Base-by-base conservation (phyloP, 2,329 filamentous ascomycete genomes). In the Cyphellophora europaea region DNA sequence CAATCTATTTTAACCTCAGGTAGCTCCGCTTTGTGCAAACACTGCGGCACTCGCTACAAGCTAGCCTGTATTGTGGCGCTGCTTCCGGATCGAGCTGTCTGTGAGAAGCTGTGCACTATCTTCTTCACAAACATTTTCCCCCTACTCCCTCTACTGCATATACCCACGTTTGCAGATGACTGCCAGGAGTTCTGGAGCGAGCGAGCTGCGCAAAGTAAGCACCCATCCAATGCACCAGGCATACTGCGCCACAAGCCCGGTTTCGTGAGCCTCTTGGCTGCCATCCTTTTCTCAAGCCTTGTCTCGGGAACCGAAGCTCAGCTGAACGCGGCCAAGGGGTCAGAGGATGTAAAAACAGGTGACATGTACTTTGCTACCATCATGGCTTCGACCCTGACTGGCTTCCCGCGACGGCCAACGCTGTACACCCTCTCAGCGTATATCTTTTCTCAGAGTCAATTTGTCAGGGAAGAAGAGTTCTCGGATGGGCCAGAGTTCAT, bases 381-480 rank as follows among this genome's bases (percentile, higher is more conserved):
- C 31, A 32, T 42, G 18, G 40, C 44, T 6, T 30, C 42, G 11
- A 32, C 31, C 3, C 16, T 47, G 27, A 43, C 42, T 11, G 42
- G 44, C n/a, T 47, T 47, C 23, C 44, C 44, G 19, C 40, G 44
- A 32, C 36, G 30, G 10, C 44, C 44, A 6, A 45, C 36, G 19
- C 28, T 47, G 16, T 39, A 41, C 28, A 33, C 42, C 4, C 37
- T 47, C 8, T 42, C 44, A 11, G 44, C 44, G 3, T 47, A 45
- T 28, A 36, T 47, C n/a, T 40, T 40, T 14, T 33, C 40, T 4
- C 44, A 47, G 28, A 43, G 42, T 27, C 44, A 47, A 14, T 47
- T 47, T 23, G 33, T 38, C n/a, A 34, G 42, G 14, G 44, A 47
- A 37, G 44, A 47, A 38, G 44, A 47, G 23, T 47, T 47, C 33